These are phyloP conservation scores for Boletus speciosus DNA, from an alignment of 768 basidiomycete genomes.

Conservation along the genomic window DNA sequence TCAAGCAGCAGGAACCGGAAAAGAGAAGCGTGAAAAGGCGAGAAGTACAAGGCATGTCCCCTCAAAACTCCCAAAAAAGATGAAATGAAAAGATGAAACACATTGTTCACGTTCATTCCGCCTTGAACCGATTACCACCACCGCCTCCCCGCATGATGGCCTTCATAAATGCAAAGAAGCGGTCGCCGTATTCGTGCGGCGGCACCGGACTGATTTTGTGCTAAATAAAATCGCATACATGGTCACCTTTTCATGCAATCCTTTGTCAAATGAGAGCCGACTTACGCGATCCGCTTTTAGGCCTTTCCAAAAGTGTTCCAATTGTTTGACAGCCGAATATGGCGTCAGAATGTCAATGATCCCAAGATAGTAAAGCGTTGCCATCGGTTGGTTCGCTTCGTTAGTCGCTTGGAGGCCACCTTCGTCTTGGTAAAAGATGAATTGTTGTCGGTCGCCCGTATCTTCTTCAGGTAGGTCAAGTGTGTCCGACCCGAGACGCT, in stretches of 20 bases:
- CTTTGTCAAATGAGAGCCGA: conserved; percentile 10
- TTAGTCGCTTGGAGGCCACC: conserved; percentile 90
- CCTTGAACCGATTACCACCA: conserved; percentile 52
- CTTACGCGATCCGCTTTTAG: conserved; percentile 81
- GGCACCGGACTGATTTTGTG: conserved; percentile 94
- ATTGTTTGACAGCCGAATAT: conserved; percentile 68
- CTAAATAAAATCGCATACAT: conserved; percentile 36
- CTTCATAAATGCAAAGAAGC: conserved; percentile 86
- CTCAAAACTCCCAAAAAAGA: conserved; percentile 6
- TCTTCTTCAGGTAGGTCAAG: conserved; percentile 62
- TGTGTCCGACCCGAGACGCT: conserved; percentile 53
- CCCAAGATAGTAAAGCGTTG: conserved; percentile 89
- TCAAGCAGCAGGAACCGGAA: conserved; percentile 10
- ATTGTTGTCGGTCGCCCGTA: conserved; percentile 55
- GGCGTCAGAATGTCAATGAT: conserved; percentile 97
- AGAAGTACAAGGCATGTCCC: conserved; percentile 6
- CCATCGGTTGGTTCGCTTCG: conserved; percentile 69
- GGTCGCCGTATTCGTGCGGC: conserved; percentile 79
- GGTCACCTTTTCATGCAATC: conserved; percentile 5
- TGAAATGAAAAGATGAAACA: neutral
- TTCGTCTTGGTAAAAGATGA: conserved; percentile 96
- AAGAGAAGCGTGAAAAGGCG: neutral
- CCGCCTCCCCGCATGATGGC: conserved; percentile 81
- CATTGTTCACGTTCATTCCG: conserved; percentile 29
- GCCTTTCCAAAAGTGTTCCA: conserved; percentile 93